phyloP scores from a whole-genome alignment of 352 stramenopile genomes.

The Phytophthora sp. region DNA sequence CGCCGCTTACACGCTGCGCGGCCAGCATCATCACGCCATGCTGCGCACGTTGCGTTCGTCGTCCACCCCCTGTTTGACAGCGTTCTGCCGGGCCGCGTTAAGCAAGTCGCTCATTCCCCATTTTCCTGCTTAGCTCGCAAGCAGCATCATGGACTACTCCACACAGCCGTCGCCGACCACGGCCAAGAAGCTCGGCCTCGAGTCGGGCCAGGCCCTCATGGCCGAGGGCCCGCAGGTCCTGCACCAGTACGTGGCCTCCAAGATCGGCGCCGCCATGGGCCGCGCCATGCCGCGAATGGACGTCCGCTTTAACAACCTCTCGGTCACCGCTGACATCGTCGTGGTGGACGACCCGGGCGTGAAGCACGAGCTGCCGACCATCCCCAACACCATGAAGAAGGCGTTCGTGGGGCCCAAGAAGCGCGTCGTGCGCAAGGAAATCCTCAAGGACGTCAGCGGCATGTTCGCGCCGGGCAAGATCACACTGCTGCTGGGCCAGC shows the following conservation, averaged over 20 bases:
- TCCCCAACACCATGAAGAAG: slow-evolving; percentile 44
- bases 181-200: slow-evolving; percentile 26
- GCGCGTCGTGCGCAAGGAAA: slow-evolving; percentile 31
- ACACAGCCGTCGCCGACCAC: slow-evolving; percentile 13
- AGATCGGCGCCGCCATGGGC: slow-evolving; percentile 34
- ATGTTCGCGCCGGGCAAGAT: slow-evolving; percentile 40
- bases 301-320: slow-evolving; percentile 55
- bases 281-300: slow-evolving; percentile 48
- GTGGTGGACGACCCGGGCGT: slow-evolving; percentile 18
- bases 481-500: slow-evolving; percentile 44
- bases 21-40: slow-evolving; percentile 8
- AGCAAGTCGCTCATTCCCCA: slow-evolving; percentile 19
- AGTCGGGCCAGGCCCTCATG: slow-evolving; percentile 31
- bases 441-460: slow-evolving; percentile 44
- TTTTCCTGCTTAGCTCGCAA: slow-evolving; percentile 21
- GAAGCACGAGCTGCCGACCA: slow-evolving; percentile 34
- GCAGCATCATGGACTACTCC: slow-evolving; percentile 15
- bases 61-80: slow-evolving; percentile 29
- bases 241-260: slow-evolving; percentile 35
- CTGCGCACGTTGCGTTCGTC: slow-evolving; percentile 9
- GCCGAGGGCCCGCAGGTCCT: slow-evolving; percentile 40
- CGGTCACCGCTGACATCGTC: slow-evolving; percentile 37
- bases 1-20: slow-evolving; percentile 4
- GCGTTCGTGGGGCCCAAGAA: slow-evolving; percentile 33
- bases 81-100: not conserved